Conservation (phyloP, 2,329 filamentous ascomycete genomes). For the Colletotrichum cuscutae region DNA sequence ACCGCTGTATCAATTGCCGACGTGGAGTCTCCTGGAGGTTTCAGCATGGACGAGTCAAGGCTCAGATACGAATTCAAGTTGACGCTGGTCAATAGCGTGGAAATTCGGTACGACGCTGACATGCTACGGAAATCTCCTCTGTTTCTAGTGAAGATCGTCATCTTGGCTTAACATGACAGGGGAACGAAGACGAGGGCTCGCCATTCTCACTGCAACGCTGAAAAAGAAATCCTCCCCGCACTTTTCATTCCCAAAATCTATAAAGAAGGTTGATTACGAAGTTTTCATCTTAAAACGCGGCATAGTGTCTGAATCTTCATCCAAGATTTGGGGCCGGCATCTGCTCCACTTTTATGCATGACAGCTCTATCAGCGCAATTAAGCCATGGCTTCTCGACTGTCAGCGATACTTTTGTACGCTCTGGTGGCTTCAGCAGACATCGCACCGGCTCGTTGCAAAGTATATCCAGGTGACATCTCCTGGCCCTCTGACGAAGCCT, state of each 20-base stretch:
- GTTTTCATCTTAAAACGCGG: background rate
- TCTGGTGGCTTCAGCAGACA: background rate
- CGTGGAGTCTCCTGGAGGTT: background rate
- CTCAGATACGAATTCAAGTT: background rate
- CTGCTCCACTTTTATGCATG: background rate
- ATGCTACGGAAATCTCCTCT: background rate
- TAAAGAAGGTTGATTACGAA: background rate
- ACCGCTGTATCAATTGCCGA: background rate
- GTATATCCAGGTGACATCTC: slow-evolving; percentile 9
- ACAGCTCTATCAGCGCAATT: background rate
- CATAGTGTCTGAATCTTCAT: background rate
- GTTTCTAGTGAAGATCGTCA: slow-evolving; percentile 6
- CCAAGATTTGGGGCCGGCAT: background rate
- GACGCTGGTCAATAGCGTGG: background rate
- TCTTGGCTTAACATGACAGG: background rate
- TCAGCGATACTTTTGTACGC: background rate
- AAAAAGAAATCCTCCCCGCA: background rate
- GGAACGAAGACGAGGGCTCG: background rate
- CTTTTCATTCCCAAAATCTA: background rate
- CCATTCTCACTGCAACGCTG: background rate
- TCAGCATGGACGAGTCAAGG: too few relatives aligned
- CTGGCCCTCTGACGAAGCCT: slow-evolving; percentile 9
- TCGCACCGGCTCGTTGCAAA: background rate
- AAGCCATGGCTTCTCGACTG: background rate
- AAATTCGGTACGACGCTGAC: background rate